These are phyloP conservation scores for Allomyces arbusculus DNA, from an alignment of 192 early-diverging fungal genomes.

Conservation along the genomic window DNA sequence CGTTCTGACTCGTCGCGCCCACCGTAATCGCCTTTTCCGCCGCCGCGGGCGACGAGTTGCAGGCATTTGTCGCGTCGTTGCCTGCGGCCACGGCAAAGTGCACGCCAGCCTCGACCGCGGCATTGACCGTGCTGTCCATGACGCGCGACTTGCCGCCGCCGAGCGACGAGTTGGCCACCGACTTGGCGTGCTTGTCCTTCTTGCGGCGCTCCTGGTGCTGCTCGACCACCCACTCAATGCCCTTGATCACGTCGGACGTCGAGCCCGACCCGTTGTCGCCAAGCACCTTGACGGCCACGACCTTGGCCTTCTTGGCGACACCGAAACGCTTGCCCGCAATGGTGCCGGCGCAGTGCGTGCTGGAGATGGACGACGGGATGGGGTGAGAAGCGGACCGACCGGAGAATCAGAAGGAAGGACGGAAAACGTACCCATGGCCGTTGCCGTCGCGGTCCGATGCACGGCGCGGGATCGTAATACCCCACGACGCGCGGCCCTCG, in stretches of 20 bases:
- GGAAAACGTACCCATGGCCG: conserved; percentile 30
- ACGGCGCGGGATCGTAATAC: conserved; percentile 48
- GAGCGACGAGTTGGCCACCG: conserved; percentile 37
- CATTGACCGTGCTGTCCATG: conserved; percentile 20
- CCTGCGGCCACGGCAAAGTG: conserved; percentile 37
- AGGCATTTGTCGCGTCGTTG: conserved; percentile 33
- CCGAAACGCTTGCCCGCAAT: conserved; percentile 66
- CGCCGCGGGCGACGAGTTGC: conserved; percentile 26
- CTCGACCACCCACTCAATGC: conserved; percentile 18
- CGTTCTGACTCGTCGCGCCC: conserved; percentile 17
- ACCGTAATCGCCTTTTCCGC: conserved; percentile 19
- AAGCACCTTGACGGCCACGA: conserved; percentile 88
- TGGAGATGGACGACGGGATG: neutral
- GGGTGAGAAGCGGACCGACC: neutral
- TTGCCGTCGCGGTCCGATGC: conserved; percentile 36
- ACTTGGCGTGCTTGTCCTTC: conserved; percentile 8
- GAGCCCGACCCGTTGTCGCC: conserved; percentile 72
- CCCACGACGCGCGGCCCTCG: conserved; percentile 71
- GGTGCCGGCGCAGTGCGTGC: conserved; percentile 82
- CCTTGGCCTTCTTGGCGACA: conserved; percentile 65
- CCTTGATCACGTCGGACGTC: conserved; percentile 71
- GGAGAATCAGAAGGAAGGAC: neutral
- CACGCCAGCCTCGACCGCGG: conserved; percentile 12
- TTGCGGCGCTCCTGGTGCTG: neutral
- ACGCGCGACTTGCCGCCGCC: conserved; percentile 25